Evolutionary conservation across 78 protist species (phyloP).

Genomic region (Creolimax fragrantissima): DNA sequence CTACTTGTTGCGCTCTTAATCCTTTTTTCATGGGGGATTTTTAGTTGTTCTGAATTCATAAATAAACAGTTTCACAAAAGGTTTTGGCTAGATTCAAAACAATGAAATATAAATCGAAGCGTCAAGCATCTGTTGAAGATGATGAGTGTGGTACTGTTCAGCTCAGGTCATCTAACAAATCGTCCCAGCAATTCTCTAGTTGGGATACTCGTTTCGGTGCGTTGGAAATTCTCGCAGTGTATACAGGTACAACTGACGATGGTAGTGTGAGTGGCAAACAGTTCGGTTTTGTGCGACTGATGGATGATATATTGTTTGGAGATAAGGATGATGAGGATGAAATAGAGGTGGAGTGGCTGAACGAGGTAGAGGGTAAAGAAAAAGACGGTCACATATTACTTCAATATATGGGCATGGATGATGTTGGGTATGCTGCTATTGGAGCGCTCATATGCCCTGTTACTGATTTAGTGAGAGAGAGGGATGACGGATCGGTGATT

Average conservation of each 20-base stretch:
- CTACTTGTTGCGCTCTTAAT: no score
- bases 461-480: neutral
- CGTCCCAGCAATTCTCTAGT: no score
- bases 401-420: neutral
- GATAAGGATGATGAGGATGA: neutral
- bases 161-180: no score
- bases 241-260: neutral
- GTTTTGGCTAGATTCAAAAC: no score
- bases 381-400: neutral
- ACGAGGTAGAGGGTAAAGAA: neutral
- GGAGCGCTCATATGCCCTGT: neutral
- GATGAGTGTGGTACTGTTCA: no score
- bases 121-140: no score
- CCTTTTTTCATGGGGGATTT: no score
- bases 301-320: neutral
- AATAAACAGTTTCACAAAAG: no score
- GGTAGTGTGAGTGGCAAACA: no score
- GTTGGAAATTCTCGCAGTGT: conserved; percentile 6
- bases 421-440: neutral
- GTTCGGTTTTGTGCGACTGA: neutral
- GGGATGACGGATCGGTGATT: neutral
- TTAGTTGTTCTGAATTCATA: no score
- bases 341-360: neutral
- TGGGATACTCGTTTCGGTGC: neutral
- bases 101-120: no score